These are phyloP conservation scores for Striga hermonthica DNA, from an alignment of 305 asterid species.

Conservation along the genomic window DNA sequence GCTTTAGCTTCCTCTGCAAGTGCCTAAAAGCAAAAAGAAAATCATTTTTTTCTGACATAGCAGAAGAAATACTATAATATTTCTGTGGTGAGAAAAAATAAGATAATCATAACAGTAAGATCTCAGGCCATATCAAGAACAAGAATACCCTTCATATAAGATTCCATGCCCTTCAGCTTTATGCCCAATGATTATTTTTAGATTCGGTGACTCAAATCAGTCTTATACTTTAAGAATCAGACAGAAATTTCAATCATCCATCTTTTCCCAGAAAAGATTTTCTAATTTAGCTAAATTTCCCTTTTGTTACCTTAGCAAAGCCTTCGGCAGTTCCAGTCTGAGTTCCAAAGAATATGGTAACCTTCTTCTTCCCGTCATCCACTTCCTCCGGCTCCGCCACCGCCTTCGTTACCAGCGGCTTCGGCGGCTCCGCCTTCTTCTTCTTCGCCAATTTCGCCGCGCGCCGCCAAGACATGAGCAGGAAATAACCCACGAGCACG, in stretches of 20 bases:
- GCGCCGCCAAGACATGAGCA: slow-evolving; percentile 45
- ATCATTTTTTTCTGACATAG: not conserved
- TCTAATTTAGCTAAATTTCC: no score
- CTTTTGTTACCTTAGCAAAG: slow-evolving; percentile 54
- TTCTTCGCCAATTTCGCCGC: slow-evolving; percentile 34
- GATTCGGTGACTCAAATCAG: no score
- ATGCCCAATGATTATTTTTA: not conserved
- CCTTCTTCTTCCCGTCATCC: slow-evolving; percentile 52
- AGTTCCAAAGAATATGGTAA: slow-evolving; percentile 55
- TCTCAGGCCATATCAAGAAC: no score
- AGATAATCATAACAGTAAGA: no score
- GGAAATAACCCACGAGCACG: slow-evolving; percentile 50
- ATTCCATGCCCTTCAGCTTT: not conserved
- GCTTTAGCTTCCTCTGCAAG: slow-evolving; percentile 97
- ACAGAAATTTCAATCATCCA: no score
- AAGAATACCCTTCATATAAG: no score
- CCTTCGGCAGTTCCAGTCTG: slow-evolving; percentile 82
- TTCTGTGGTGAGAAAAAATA: no score
- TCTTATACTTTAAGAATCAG: no score
- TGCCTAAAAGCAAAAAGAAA: slow-evolving; percentile 52
- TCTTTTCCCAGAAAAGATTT: no score
- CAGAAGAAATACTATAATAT: no score
- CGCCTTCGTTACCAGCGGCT: slow-evolving; percentile 36
- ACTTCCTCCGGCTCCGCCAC: slow-evolving; percentile 43
- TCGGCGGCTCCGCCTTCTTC: slow-evolving; percentile 37